phyloP scores from a whole-genome alignment of 768 basidiomycete species.

The Tylopilus sp. region DNA sequence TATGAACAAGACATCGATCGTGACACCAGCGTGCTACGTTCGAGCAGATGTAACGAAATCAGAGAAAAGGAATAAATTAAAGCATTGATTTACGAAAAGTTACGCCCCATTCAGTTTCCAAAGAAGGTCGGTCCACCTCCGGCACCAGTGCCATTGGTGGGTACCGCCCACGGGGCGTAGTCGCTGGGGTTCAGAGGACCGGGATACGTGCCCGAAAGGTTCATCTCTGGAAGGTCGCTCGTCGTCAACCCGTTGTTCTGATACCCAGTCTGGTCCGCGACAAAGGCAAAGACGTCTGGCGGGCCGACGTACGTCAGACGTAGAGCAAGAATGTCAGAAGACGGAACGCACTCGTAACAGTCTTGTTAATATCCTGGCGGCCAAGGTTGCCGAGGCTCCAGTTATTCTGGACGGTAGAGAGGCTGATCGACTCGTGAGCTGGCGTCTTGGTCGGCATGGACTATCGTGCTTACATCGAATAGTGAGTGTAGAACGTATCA shows the following conservation, averaged over 20 bases:
- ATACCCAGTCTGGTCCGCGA: slow-evolving; percentile 46
- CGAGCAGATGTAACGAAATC: too few species aligned
- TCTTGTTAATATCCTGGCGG: slow-evolving; percentile 52
- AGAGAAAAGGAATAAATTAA: too few species aligned
- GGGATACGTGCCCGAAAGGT: slow-evolving; percentile 38
- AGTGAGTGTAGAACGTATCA: slow-evolving; percentile 57
- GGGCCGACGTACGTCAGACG: too few species aligned
- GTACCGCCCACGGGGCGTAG: slow-evolving; percentile 44
- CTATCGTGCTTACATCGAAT: slow-evolving; percentile 36
- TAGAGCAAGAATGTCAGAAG: neutral
- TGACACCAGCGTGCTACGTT: too few species aligned
- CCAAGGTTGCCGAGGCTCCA: slow-evolving; percentile 61
- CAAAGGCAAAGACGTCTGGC: slow-evolving; percentile 36
- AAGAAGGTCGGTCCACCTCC: slow-evolving; percentile 43
- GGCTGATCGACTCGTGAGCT: slow-evolving; percentile 13
- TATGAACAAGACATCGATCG: too few species aligned
- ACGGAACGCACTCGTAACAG: slow-evolving; percentile 13
- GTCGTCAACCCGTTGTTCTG: slow-evolving; percentile 33
- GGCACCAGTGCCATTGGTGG: slow-evolving; percentile 36
- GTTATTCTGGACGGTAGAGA: slow-evolving; percentile 56
- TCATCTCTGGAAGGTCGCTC: slow-evolving; percentile 33
- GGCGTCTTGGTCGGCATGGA: neutral
- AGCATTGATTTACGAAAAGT: too few species aligned
- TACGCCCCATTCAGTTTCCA: slow-evolving; percentile 31
- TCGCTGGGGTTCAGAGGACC: slow-evolving; percentile 43